Evolutionary conservation across 805 yeast species (phyloP), one percentile per base, ranked within the genome.

Genomic region (Metschnikowia matae): DNA sequence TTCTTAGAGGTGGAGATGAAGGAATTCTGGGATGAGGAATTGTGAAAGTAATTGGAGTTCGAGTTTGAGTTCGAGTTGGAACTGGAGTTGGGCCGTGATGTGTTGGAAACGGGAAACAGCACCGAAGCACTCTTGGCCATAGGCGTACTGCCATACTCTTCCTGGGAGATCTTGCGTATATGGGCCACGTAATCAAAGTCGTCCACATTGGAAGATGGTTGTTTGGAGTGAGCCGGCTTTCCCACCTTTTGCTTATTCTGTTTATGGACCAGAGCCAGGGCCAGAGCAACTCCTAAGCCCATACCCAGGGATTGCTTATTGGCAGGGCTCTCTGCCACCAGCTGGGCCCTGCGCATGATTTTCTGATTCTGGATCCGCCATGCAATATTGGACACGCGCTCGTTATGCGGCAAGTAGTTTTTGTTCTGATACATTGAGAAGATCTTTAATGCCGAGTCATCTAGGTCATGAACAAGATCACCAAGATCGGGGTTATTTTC

Each of bases 101-200:
- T 8, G 29, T 26, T 26, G 29, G 29, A 13, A 35, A 18, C 15
- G 36, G 23, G 4, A 15, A 39, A 36, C 48, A 43, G 48, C 20
- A 23, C 6, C 35, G 51, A 38, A 18, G 44, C 23, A 23, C 48
- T 20, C 37, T 26, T 29, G 34, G 33, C 23, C 38, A 38, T 31
- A 26, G 41, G 40, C n/a, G 46, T 44, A 36, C 17, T 23, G 5
- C 46, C 57, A 50, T 62, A 67, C 48, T 70, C 75, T 48, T 68
- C 74, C 57, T 71, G 74, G 48, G 73, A 66, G 44, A 73, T 71
- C 40, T 68, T 62, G 40, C 76, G 59, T 26, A 74, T 74, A 53
- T 73, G 78, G 8, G 75, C 76, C 33, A 73, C 77, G 54, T 74
- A 73, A 59, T 74, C 78, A 54, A 74, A 74, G 42, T 71, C 77